These are phyloP conservation scores for Microdochium bolleyi DNA, from an alignment of 2,329 filamentous ascomycete genomes.

Conservation along the genomic window DNA sequence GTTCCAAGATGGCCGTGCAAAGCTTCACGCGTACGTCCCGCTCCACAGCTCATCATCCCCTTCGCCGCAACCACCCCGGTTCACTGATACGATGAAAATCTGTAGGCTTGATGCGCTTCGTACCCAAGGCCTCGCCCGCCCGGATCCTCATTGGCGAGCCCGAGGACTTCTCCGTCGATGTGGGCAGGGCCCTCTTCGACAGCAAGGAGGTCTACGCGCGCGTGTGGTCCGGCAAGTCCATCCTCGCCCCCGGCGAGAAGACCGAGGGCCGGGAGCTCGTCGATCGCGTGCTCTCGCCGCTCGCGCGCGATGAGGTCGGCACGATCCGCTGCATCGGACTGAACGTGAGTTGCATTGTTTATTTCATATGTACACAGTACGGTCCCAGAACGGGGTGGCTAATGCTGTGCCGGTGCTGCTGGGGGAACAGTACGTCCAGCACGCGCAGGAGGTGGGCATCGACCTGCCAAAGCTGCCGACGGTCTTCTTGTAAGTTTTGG, in stretches of 20 bases:
- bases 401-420: neutral
- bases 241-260: conserved; percentile 42
- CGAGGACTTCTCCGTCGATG: neutral
- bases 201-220: conserved; percentile 34
- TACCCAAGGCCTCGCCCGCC: neutral
- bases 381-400: too few species aligned
- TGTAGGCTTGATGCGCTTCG: neutral
- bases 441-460: conserved; percentile 40
- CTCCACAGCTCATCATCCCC: too few species aligned
- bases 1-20: neutral
- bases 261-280: conserved; percentile 35
- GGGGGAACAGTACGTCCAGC: conserved; percentile 21
- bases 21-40: neutral
- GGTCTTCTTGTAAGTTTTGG: conserved; percentile 36
- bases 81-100: neutral
- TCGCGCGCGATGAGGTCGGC: conserved; percentile 39
- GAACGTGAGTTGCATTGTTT: conserved; percentile 36
- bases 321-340: conserved; percentile 52
- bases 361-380: too few species aligned
- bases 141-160: neutral
- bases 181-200: neutral
- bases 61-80: neutral
- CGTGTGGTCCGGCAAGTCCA: conserved; percentile 50
- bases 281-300: conserved; percentile 40
- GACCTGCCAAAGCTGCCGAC: conserved; percentile 44